Conservation (phyloP, 2,329 filamentous ascomycete species). For the Bipolaris cookei region DNA sequence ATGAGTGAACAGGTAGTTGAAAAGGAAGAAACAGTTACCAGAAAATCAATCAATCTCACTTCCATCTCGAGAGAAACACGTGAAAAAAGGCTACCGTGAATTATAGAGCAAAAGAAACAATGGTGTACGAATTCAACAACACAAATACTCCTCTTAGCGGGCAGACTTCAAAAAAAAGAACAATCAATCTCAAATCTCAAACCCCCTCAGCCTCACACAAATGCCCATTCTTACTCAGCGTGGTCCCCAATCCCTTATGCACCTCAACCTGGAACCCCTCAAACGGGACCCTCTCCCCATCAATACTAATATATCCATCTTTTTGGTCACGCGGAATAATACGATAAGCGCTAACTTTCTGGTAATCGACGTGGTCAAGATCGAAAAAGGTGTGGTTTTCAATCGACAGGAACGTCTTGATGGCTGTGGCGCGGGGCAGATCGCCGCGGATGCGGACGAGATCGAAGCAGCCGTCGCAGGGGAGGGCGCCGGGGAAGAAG, state of each 20-base stretch:
- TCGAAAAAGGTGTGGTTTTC: conserved; percentile 80
- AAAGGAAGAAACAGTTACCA: background rate
- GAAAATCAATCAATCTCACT: too few relatives aligned
- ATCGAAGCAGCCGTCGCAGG: conserved; percentile 85
- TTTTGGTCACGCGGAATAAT: conserved; percentile 71
- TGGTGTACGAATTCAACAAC: background rate
- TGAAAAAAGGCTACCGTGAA: background rate
- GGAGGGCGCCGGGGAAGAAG: conserved; percentile 84
- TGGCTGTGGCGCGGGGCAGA: conserved; percentile 68
- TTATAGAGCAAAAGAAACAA: background rate
- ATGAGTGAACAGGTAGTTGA: background rate
- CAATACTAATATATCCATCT: conserved; percentile 88
- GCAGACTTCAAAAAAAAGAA: too few relatives aligned
- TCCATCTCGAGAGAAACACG: too few relatives aligned
- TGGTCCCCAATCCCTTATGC: conserved; percentile 79
- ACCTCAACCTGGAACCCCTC: conserved; percentile 91
- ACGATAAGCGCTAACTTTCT: conserved; percentile 86
- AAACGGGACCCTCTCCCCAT: conserved; percentile 87
- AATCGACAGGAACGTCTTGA: conserved; percentile 74
- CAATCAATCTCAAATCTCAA: conserved; percentile 1
- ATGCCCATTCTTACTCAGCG: conserved; percentile 76
- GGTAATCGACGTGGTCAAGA: conserved; percentile 75
- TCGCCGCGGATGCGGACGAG: conserved; percentile 81
- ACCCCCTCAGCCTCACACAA: conserved; percentile 68
- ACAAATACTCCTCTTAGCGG: too few relatives aligned